Conservation (phyloP, 352 stramenopile genomes). For the Phytophthora europaea region DNA sequence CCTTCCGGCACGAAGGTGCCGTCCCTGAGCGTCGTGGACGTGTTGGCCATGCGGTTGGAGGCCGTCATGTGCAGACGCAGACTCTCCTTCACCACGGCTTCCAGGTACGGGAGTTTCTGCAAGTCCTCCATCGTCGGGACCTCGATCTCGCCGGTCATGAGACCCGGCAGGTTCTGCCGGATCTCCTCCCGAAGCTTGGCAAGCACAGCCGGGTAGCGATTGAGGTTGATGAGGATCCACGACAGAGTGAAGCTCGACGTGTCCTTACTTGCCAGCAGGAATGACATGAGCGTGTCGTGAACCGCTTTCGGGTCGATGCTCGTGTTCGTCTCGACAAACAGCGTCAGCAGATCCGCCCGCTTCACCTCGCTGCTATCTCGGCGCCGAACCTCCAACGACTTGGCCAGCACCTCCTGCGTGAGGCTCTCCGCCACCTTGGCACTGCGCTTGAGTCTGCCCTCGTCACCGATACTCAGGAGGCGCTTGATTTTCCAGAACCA, state of each 20-base stretch:
- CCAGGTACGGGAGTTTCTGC: constrained; percentile 66
- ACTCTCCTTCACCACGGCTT: constrained; percentile 70
- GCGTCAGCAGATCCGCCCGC: constrained; percentile 42
- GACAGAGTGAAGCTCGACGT: constrained; percentile 61
- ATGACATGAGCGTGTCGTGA: constrained; percentile 69
- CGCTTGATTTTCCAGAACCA: constrained; percentile 49
- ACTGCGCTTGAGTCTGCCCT: constrained; percentile 30
- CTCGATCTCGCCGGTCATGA: constrained; percentile 34
- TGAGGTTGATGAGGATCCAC: constrained; percentile 72
- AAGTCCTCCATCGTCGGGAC: constrained; percentile 53
- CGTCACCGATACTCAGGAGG: constrained; percentile 31
- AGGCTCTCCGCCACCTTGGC: constrained; percentile 39
- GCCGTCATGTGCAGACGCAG: constrained; percentile 65
- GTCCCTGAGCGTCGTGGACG: constrained; percentile 62
- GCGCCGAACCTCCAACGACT: constrained; percentile 40
- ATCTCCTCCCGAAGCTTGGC: constrained; percentile 53
- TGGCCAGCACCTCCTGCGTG: constrained; percentile 44
- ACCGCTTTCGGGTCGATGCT: constrained; percentile 43
- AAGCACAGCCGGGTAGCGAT: constrained; percentile 54
- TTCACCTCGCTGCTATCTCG: constrained; percentile 18
- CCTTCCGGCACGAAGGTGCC: constrained; percentile 60
- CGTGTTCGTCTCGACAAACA: constrained; percentile 44
- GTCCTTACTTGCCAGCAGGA: constrained; percentile 69
- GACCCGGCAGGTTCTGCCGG: constrained; percentile 25
- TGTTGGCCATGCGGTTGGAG: constrained; percentile 35